Evolutionary conservation across 495 filamentous ascomycete species (phyloP), one percentile per base, ranked within the genome.

Genomic region (Parmelia sp.): DNA sequence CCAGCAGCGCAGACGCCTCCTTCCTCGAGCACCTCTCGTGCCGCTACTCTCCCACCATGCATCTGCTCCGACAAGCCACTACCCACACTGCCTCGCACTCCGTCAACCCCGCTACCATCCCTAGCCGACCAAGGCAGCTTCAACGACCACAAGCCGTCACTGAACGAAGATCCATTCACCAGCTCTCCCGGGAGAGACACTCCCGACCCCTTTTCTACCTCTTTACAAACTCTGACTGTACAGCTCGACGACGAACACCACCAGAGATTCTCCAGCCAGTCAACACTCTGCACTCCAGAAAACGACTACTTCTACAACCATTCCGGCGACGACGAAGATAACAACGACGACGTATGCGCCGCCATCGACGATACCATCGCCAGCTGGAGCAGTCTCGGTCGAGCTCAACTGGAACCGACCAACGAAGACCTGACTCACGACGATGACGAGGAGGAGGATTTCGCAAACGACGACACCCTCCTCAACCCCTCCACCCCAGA

Each of bases 1-100:
- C 25, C 49, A 53, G 19, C 14, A 31, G 25, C 6, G 27, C 25
- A 31, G 27, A 53, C 49, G 49, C 27, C 49, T 29, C 25, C 49
- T 53, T 53, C 49, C 12, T 53, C 49, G 2, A 25, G 25, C 49
- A 29, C 25, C 27, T 8, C 49, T 31, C 3, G 3, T 10, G 11
- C 25, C 27, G 14, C 15, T 53, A 12, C 49, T 29, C 25, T 31
- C 21, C 40, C 23, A 29, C 8, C 40, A 4, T 23, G 9, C 23
- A 8, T 59, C n/a, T 39, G 37, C 37, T 40, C 57, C 23, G 15
- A n/a, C 37, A 59, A 59, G 57, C 36, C 57, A 42, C 57, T 44
- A n/a, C 57, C 37, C 21, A 17, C 23, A 21, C 36, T 59, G 0
- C 57, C 37, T 44, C 37, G 2, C 1, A 31, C 57, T 44, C 40